Percentiles rank a stretch among this genome's conserved stretches.
Evolutionary conservation across 345 rosid species (phyloP).

Genomic region (Moricandia arvensis): DNA sequence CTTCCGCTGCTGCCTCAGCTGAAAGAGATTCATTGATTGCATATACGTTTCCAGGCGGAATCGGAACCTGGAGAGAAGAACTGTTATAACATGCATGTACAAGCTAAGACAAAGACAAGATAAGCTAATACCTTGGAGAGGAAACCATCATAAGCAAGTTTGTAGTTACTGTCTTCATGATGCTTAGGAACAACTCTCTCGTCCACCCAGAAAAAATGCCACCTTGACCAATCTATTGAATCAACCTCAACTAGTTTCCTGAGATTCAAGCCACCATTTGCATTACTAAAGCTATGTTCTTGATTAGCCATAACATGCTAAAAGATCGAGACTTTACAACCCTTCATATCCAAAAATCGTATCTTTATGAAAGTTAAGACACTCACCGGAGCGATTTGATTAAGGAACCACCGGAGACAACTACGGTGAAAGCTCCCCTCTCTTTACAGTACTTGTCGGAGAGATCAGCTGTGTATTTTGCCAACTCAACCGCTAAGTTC

Average conservation of each 20-base stretch:
- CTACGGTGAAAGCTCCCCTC: conserved; percentile 74
- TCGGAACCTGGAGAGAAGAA: conserved; percentile 49
- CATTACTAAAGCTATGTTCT: conserved; percentile 11
- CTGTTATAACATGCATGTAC: not conserved
- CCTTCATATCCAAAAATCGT: not conserved
- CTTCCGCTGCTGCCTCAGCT: conserved; percentile 82
- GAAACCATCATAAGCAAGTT: conserved; percentile 67
- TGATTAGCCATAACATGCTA: not conserved
- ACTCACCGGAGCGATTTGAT: conserved; percentile 61
- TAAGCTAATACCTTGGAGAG: conserved; percentile 76
- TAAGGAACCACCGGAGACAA: conserved; percentile 76
- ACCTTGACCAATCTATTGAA: conserved; percentile 78
- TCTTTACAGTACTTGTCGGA: conserved; percentile 62
- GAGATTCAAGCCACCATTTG: not conserved
- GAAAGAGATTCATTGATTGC: conserved; percentile 75
- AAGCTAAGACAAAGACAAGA: too few species aligned
- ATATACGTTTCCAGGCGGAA: conserved; percentile 63
- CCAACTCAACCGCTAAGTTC: conserved; percentile 56
- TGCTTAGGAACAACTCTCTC: conserved; percentile 91
- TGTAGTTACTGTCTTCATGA: conserved; percentile 86
- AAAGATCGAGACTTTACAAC: not conserved
- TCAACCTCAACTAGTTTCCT: conserved; percentile 69
- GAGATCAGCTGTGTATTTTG: conserved; percentile 64
- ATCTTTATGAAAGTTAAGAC: not conserved
- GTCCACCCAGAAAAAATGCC: conserved; percentile 94